Base-by-base conservation (phyloP, 768 basidiomycete species). In the Suillus subalutaceus region DNA sequence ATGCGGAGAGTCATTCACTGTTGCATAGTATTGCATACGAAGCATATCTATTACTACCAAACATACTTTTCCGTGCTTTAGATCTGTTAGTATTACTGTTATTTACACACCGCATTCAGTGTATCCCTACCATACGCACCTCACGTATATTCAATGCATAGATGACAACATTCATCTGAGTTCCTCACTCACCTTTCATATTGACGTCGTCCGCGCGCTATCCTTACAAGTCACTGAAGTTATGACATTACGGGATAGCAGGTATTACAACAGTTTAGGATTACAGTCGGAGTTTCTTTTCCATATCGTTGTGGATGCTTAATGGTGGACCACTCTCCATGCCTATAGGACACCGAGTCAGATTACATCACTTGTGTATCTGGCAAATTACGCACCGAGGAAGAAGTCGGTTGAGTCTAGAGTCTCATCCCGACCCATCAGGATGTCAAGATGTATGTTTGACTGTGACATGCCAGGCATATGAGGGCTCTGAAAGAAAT, bases 1-100 rank as follows among this genome's bases (percentile, higher is more conserved):
- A 62, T 97, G 95, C 73, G 95, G 95, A 67, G 95, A 97, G 81
- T 96, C 94, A 0, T 96, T 95, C 79, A 91, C 86, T 57, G 86
- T 94, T 53, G 32, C 68, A 72, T 73, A 71, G 44, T 61, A 65
- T 60, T 66, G 40, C 23, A 60, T 53, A 55, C 30, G 65, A 65
- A 43, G 56, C 63, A 71, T 40, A 38, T 38, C 65, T 52, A 7
- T 66, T 32, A 63, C 56, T 67, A 71, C 32, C 5, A 30, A 37
- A 46, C 38, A 20, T 64, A 56, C 64, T 55, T n/a, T 37, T 63
- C 12, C 4, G 4, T 61, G 38, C 55, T 63, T 55, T 50, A 61
- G 55, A 59, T 65, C 41, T 35, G 37, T 56, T 23, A 52, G 26
- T 30, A 56, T 66, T 65, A 57, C 53, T 55, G 4, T 55, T 55